Conservation (phyloP, 2,329 filamentous ascomycete genomes). For the Sclerotinia trifoliorum region DNA sequence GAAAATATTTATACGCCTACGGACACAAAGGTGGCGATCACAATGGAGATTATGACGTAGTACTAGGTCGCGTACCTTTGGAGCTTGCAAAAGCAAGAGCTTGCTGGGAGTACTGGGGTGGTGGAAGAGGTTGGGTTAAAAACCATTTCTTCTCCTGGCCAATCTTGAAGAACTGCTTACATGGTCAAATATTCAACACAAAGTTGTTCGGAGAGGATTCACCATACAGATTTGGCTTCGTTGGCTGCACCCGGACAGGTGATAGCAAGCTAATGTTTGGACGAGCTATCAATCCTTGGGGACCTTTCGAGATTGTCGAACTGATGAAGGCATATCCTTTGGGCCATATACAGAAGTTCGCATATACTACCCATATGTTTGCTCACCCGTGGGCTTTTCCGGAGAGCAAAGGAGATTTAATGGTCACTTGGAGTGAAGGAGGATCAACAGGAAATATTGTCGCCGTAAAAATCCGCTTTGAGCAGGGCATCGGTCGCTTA, state of each 20-base stretch:
- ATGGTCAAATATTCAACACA: conserved; percentile 30
- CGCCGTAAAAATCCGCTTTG: conserved; percentile 27
- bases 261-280: conserved; percentile 29
- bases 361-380: conserved; percentile 30
- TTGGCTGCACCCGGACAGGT: conserved; percentile 27
- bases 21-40: conserved; percentile 24
- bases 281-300: conserved; percentile 26
- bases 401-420: conserved; percentile 27
- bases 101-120: conserved; percentile 26
- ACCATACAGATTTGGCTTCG: conserved; percentile 25
- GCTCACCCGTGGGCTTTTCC: conserved; percentile 32
- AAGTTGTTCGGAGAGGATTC: conserved; percentile 28
- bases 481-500: conserved; percentile 12
- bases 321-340: conserved; percentile 21
- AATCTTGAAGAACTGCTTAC: conserved; percentile 26
- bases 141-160: conserved; percentile 17
- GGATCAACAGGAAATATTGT: conserved; percentile 27
- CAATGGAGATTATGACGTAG: conserved; percentile 28
- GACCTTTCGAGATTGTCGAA: conserved; percentile 27
- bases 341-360: conserved; percentile 7
- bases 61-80: conserved; percentile 25
- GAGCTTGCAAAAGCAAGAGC: background rate
- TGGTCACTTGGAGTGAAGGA: conserved; percentile 32
- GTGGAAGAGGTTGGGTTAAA: conserved; percentile 22
- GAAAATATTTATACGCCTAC: conserved; percentile 27